Evolutionary conservation across 129 eudicot genomes (phyloP).

Genomic region (Ambrosia artemisiifolia): DNA sequence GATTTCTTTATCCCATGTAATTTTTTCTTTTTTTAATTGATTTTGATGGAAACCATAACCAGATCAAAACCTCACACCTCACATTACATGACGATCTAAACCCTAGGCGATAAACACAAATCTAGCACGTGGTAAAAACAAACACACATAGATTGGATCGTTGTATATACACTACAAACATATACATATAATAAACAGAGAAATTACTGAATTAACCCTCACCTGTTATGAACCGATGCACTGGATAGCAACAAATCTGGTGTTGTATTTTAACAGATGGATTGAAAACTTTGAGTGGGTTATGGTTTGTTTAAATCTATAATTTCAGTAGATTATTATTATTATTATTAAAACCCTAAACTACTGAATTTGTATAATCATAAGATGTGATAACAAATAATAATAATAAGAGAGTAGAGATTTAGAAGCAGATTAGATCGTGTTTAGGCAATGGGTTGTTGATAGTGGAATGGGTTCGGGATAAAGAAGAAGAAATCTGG

Average conservation of each 20-base stretch:
- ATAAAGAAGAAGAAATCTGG: no score
- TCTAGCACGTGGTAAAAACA: constrained; percentile 1
- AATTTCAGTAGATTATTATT: constrained; percentile 17
- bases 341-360: not conserved
- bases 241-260: constrained; percentile 26
- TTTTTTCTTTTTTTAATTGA: no score
- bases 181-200: not conserved
- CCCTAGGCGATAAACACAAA: constrained; percentile 4
- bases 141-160: constrained; percentile 27
- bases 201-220: not conserved
- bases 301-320: constrained; percentile 16
- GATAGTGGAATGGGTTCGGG: constrained; percentile 17
- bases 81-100: constrained; percentile 25
- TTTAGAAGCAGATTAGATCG: not conserved
- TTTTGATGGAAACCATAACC: no score
- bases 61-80: constrained; percentile 20
- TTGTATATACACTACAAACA: not conserved
- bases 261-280: constrained; percentile 24
- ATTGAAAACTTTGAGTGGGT: constrained; percentile 16
- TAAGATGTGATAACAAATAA: not conserved
- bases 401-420: not conserved
- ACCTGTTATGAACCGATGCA: constrained; percentile 12
- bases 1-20: no score
- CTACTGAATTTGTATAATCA: not conserved
- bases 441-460: constrained; percentile 19